Conservation (phyloP, 2,329 filamentous ascomycete genomes). For the Fusarium xylarioides region DNA sequence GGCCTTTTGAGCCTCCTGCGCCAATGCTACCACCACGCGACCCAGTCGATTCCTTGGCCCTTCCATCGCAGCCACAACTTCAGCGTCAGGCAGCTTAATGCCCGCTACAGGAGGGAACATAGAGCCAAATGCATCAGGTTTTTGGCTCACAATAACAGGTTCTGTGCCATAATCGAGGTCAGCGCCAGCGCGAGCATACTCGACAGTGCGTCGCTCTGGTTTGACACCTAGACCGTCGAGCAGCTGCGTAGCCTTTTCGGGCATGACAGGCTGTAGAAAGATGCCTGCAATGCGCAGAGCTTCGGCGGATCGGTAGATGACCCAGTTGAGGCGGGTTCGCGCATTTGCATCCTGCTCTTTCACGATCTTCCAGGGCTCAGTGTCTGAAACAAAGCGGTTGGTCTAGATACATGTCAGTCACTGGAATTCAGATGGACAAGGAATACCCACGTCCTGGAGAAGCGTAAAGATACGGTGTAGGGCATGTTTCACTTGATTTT, state of each 20-base stretch:
- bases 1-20: slow-evolving; percentile 41
- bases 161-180: slow-evolving; percentile 75
- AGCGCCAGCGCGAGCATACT: slow-evolving; percentile 67
- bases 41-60: slow-evolving; percentile 41
- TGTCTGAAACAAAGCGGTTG: slow-evolving; percentile 62
- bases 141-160: slow-evolving; percentile 12
- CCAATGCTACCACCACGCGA: slow-evolving; percentile 41
- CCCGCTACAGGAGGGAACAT: slow-evolving; percentile 61
- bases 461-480: slow-evolving; percentile 71
- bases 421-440: not conserved
- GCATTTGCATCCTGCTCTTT: slow-evolving; percentile 49
- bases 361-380: slow-evolving; percentile 73
- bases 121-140: slow-evolving; percentile 49
- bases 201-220: slow-evolving; percentile 67
- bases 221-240: slow-evolving; percentile 82
- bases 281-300: slow-evolving; percentile 82
- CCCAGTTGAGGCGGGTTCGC: slow-evolving; percentile 59
- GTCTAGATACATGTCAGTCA: slow-evolving; percentile 43
- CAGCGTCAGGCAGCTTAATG: slow-evolving; percentile 37
- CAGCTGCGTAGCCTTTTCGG: slow-evolving; percentile 74
- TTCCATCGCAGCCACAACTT: slow-evolving; percentile 33
- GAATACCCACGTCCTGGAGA: slow-evolving; percentile 62
- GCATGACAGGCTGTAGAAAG: slow-evolving; percentile 91
- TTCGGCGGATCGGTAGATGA: slow-evolving; percentile 78
- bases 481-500: slow-evolving; percentile 71